Evolutionary conservation across 306 rosid species (phyloP).

Genomic region (Betula pendula): DNA sequence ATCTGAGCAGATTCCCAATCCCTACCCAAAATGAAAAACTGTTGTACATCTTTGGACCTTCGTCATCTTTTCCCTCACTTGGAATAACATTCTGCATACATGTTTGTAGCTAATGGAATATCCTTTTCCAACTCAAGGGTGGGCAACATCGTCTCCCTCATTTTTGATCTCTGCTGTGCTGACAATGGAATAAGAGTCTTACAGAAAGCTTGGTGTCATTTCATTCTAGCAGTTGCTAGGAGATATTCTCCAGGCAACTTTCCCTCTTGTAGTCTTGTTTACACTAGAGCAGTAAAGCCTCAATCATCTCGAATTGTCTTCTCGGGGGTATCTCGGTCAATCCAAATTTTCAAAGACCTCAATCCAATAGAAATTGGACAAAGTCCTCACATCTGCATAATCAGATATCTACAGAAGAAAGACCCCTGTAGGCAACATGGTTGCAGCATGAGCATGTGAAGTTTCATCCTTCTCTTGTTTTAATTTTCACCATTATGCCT

Average conservation of each 20-base stretch:
- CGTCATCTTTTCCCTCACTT: not conserved
- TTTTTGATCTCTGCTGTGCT: not conserved
- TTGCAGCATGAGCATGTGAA: not conserved
- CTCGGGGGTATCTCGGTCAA: not conserved
- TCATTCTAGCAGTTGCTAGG: not conserved
- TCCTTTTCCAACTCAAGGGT: no score
- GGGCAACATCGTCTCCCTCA: no score
- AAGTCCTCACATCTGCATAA: not conserved
- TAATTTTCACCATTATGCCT: not conserved
- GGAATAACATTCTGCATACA: not conserved
- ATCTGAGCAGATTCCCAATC: not conserved
- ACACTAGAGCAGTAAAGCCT: not conserved
- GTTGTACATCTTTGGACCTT: not conserved
- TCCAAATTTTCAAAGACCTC: not conserved
- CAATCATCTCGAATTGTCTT: not conserved
- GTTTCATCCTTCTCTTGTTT: not conserved
- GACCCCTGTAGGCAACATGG: not conserved
- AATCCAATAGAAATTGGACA: not conserved
- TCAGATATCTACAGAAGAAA: not conserved
- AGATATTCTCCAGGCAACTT: not conserved
- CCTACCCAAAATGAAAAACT: not conserved
- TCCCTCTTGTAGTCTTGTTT: not conserved
- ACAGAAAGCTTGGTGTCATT: not conserved
- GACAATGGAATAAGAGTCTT: not conserved
- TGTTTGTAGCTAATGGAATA: no score